Evolutionary conservation across 2,329 filamentous ascomycete genomes (phyloP).

Genomic region (Phaeoacremonium minimum): DNA sequence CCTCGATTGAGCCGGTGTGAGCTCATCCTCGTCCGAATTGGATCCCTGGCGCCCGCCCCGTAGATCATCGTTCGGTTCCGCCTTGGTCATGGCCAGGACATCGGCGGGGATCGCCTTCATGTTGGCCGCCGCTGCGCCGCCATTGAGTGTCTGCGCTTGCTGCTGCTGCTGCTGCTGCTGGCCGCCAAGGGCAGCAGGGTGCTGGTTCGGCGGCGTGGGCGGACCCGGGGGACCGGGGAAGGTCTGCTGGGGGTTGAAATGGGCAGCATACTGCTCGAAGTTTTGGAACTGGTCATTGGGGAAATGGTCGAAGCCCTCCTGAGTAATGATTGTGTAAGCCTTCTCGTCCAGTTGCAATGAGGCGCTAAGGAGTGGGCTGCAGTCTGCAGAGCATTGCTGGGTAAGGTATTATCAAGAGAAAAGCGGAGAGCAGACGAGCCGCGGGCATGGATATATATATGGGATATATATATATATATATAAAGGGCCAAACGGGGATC

Average conservation of each 20-base stretch:
- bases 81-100: constrained; percentile 27
- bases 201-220: constrained; percentile 46
- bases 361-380: constrained; percentile 17
- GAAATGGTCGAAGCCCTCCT: constrained; percentile 48
- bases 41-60: constrained; percentile 31
- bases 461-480: too few species aligned
- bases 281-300: constrained; percentile 42
- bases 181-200: constrained; percentile 13
- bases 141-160: too few species aligned
- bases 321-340: constrained; percentile 27
- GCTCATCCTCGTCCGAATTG: constrained; percentile 51
- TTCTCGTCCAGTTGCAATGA: constrained; percentile 12
- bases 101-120: constrained; percentile 19
- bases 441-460: too few species aligned
- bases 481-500: too few species aligned
- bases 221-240: constrained; percentile 39
- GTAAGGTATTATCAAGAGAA: too few species aligned
- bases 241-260: constrained; percentile 33
- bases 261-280: constrained; percentile 39
- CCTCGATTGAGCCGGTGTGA: constrained; percentile 54
- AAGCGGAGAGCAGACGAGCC: too few species aligned
- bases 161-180: constrained; percentile 20
- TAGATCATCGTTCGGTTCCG: constrained; percentile 28
- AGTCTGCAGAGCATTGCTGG: constrained; percentile 9
- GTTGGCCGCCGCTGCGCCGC: constrained; percentile 11